Percentiles rank a stretch among this genome's conserved stretches.
Conservation (phyloP, 306 rosid species). For the Vigna hirtella region DNA sequence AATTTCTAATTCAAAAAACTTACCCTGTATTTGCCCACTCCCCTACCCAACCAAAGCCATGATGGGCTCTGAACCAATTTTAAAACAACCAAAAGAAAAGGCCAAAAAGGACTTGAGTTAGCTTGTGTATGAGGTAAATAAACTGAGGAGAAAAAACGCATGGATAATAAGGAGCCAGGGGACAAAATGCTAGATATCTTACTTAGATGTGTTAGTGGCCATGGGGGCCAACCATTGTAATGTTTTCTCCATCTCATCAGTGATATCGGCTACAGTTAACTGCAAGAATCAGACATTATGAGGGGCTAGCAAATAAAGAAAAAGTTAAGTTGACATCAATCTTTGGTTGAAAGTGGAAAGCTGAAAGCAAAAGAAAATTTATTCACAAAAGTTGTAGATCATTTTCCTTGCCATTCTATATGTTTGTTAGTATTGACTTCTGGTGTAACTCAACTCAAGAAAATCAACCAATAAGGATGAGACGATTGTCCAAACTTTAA, state of each 20-base stretch:
- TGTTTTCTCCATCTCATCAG: constrained; percentile 81
- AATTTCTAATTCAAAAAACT: constrained; percentile 42
- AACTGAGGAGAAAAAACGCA: constrained; percentile 1
- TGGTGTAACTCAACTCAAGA: not conserved
- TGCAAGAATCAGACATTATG: constrained; percentile 46
- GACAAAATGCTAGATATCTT: constrained; percentile 47
- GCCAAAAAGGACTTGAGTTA: constrained; percentile 40
- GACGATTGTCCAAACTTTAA: not conserved
- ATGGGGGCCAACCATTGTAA: constrained; percentile 78
- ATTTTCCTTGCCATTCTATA: constrained; percentile 16
- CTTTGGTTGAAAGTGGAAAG: constrained; percentile 34
- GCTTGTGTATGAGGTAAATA: constrained; percentile 16
- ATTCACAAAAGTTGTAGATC: not conserved
- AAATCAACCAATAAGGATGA: not conserved
- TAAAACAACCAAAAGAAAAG: constrained; percentile 43
- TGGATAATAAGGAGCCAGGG: constrained; percentile 26
- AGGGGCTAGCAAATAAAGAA: not conserved
- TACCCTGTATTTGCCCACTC: constrained; percentile 89
- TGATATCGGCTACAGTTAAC: constrained; percentile 69
- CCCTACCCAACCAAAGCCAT: constrained; percentile 94
- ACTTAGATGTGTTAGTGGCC: constrained; percentile 87
- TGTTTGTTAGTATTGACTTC: not conserved
- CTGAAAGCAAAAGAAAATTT: constrained; percentile 26
- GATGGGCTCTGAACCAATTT: constrained; percentile 73
- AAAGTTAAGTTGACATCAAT: not conserved